phyloP scores from a whole-genome alignment of 805 yeast genomes.

The Yamadazyma laniorum region DNA sequence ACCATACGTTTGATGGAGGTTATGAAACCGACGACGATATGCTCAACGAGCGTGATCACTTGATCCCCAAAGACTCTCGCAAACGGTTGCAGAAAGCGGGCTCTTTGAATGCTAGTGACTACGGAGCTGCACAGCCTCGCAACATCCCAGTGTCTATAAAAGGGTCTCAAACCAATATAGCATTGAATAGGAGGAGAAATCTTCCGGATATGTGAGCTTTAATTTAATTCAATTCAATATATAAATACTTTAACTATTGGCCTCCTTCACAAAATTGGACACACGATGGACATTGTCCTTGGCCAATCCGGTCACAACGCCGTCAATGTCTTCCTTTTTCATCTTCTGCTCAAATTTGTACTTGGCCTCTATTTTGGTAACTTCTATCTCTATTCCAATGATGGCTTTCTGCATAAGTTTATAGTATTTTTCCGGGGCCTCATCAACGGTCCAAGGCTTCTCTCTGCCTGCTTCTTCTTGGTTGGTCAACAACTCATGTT shows the following conservation, averaged over 20 bases:
- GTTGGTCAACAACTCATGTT: constrained; percentile 43
- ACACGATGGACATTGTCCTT: constrained; percentile 32
- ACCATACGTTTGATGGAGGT: constrained; percentile 29
- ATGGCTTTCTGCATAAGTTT: constrained; percentile 47
- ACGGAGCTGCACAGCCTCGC: not conserved
- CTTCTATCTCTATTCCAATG: constrained; percentile 54
- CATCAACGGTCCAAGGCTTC: constrained; percentile 52
- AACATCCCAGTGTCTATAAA: constrained; percentile 7
- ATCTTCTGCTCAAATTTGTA: constrained; percentile 58
- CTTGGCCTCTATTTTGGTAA: constrained; percentile 47
- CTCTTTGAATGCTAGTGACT: constrained; percentile 3
- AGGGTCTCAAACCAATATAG: not conserved
- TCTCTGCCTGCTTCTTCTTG: constrained; percentile 46
- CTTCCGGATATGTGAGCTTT: constrained; percentile 28
- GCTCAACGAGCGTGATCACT: constrained; percentile 29
- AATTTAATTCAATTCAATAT: too few species aligned
- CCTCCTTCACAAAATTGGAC: constrained; percentile 22
- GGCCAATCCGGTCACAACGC: constrained; percentile 49
- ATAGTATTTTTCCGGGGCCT: constrained; percentile 53
- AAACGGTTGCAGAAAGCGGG: constrained; percentile 4
- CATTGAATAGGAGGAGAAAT: constrained; percentile 4
- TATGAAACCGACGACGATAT: constrained; percentile 45
- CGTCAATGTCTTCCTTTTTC: constrained; percentile 44
- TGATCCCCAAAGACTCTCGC: constrained; percentile 22
- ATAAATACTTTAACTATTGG: constrained; percentile 12